A percentile compares a stretch with the other conserved stretches of the same genome.
These are phyloP conservation scores for Fusarium torulosum DNA, from an alignment of 2,329 filamentous ascomycete species.

Conservation along the genomic window DNA sequence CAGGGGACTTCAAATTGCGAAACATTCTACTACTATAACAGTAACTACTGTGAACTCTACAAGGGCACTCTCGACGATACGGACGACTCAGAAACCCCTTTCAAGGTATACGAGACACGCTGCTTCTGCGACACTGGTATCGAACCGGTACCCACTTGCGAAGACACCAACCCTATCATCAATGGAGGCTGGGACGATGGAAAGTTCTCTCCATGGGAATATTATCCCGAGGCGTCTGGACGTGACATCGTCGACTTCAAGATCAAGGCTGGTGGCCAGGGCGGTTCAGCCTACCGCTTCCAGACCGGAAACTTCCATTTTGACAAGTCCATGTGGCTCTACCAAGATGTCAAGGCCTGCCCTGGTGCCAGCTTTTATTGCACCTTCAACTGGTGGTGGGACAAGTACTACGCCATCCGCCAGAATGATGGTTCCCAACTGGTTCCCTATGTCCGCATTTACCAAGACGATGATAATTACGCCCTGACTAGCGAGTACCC, in stretches of 20 bases:
- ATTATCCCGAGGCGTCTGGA: neutral
- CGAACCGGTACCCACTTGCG: constrained; percentile 3
- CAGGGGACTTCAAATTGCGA: no score
- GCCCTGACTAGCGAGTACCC: neutral
- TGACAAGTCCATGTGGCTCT: constrained; percentile 5
- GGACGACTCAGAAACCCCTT: fast-evolving
- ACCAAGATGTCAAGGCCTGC: constrained; percentile 14
- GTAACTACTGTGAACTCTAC: neutral
- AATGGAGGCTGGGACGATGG: constrained; percentile 9
- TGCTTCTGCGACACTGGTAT: constrained; percentile 19
- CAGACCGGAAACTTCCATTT: constrained; percentile 10
- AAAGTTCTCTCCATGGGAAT: neutral
- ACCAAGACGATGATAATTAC: neutral
- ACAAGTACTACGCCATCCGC: constrained; percentile 1
- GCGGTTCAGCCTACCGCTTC: neutral
- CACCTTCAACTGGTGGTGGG: constrained; percentile 13
- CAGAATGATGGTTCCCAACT: neutral
- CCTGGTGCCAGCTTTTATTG: neutral
- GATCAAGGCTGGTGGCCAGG: neutral
- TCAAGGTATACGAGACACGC: neutral
- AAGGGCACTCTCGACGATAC: neutral
- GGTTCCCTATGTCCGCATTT: constrained; percentile 16
- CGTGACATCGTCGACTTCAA: neutral
- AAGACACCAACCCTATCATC: neutral
- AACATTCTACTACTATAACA: neutral